Conservation (phyloP, 2,329 filamentous ascomycete genomes). For the Trichophyton simii region DNA sequence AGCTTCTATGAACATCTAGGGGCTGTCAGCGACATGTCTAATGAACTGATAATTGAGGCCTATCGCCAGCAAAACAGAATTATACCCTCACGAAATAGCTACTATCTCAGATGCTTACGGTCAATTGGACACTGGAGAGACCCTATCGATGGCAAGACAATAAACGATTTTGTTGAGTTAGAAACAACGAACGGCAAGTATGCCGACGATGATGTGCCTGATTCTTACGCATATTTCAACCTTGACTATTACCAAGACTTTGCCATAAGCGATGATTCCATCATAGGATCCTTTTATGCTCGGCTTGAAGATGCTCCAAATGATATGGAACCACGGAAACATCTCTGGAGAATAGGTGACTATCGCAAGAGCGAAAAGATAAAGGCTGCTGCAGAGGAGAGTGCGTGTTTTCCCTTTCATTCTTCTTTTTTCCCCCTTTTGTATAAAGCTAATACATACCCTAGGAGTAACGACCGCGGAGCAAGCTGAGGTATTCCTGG, state of each 20-base stretch:
- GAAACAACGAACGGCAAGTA: constrained; percentile 48
- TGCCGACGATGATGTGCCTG: constrained; percentile 43
- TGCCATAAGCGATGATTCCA: constrained; percentile 44
- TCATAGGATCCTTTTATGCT: constrained; percentile 50
- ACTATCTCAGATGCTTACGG: constrained; percentile 55
- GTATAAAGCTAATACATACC: background rate
- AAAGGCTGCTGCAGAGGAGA: constrained; percentile 45
- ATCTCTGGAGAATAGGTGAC: constrained; percentile 48
- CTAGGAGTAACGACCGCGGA: constrained; percentile 47
- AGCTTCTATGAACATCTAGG: constrained; percentile 52
- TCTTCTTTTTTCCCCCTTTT: background rate
- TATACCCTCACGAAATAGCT: constrained; percentile 43
- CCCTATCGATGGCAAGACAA: constrained; percentile 37
- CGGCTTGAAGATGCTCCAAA: constrained; percentile 44
- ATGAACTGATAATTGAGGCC: constrained; percentile 48
- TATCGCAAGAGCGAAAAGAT: constrained; percentile 47
- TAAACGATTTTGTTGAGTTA: constrained; percentile 46
- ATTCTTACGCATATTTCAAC: constrained; percentile 49
- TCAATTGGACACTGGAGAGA: constrained; percentile 43
- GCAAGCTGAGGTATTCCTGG: constrained; percentile 52
- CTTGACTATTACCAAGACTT: constrained; percentile 34
- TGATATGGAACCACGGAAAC: constrained; percentile 44
- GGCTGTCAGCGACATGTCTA: constrained; percentile 48
- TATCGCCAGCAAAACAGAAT: constrained; percentile 48
- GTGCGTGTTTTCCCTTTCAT: constrained; percentile 20